These are phyloP conservation scores for Ganoderma sinense DNA, from an alignment of 1,284 basidiomycete species.

Conservation along the genomic window DNA sequence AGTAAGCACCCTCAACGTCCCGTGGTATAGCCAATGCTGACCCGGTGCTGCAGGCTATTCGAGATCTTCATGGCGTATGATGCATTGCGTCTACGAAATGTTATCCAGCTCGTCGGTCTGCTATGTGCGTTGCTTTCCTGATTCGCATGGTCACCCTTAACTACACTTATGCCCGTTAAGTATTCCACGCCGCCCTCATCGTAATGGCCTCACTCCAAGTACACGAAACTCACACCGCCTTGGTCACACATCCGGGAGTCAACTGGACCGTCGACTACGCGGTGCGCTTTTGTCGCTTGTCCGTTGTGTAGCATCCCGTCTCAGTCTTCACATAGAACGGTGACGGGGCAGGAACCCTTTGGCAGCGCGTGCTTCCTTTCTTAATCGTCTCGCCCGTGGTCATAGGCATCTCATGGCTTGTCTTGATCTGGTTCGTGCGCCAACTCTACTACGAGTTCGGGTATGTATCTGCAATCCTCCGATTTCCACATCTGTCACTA, in stretches of 20 bases:
- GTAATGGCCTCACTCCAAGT: conserved; percentile 79
- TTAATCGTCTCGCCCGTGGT: conserved; percentile 50
- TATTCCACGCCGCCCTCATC: conserved; percentile 77
- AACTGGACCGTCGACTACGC: conserved; percentile 27
- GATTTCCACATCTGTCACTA: background rate
- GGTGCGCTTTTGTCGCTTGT: conserved; percentile 14
- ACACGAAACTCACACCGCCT: conserved; percentile 68
- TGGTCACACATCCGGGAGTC: conserved; percentile 46
- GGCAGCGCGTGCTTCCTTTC: conserved; percentile 53
- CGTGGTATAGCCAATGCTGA: conserved; percentile 11
- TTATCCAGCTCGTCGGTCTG: conserved; percentile 80
- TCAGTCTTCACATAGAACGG: conserved; percentile 38
- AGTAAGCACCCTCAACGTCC: conserved; percentile 51
- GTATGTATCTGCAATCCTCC: conserved; percentile 37
- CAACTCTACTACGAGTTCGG: conserved; percentile 55
- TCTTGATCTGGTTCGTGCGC: conserved; percentile 47
- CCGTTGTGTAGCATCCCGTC: background rate
- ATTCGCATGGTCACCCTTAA: background rate
- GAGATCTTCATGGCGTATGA: conserved; percentile 79
- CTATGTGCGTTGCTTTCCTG: conserved; percentile 53
- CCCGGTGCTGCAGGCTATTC: conserved; percentile 58
- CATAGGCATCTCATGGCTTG: conserved; percentile 46
- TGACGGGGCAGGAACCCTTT: conserved; percentile 44
- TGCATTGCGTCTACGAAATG: conserved; percentile 76
- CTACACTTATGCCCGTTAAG: conserved; percentile 43